These are phyloP conservation scores for Globisporangium cystogenes DNA, from an alignment of 352 stramenopile genomes.

Conservation along the genomic window DNA sequence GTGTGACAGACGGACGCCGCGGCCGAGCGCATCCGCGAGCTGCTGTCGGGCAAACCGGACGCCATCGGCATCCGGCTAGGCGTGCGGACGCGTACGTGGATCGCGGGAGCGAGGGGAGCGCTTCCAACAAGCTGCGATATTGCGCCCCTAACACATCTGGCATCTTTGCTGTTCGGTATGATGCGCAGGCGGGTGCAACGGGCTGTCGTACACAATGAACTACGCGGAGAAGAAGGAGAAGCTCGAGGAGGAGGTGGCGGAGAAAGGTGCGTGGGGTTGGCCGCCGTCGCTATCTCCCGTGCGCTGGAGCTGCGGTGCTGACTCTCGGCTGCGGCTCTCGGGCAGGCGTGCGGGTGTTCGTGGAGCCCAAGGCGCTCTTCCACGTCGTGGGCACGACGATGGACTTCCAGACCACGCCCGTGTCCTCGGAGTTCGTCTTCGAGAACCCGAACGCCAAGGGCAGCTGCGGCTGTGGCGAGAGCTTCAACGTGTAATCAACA, in stretches of 20 bases:
- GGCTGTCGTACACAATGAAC: conserved; percentile 98
- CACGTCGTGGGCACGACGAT: conserved; percentile 98
- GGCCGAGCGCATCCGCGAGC: conserved; percentile 82
- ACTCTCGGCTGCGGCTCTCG: background rate
- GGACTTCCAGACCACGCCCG: conserved; percentile 97
- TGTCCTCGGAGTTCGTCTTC: conserved; percentile 98
- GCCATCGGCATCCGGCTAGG: conserved; percentile 95
- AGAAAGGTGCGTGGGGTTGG: conserved; percentile 66
- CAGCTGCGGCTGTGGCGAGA: conserved; percentile 98
- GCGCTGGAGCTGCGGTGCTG: too few relatives aligned
- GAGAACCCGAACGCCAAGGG: conserved; percentile 99
- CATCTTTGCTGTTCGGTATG: background rate
- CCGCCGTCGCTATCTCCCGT: too few relatives aligned
- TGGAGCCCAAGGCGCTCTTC: conserved; percentile 98
- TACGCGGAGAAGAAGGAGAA: conserved; percentile 95
- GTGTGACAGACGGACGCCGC: conserved; percentile 78
- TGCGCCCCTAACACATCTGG: background rate
- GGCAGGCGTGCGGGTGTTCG: conserved; percentile 94
- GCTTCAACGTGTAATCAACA: conserved; percentile 95
- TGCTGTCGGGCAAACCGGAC: conserved; percentile 80
- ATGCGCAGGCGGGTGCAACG: conserved; percentile 94
- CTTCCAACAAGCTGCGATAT: background rate
- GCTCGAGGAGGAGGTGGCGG: conserved; percentile 92
- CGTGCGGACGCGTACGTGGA: conserved; percentile 87
- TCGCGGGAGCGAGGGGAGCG: background rate